phyloP scores from a whole-genome alignment of 164 flowering plant species.

The Umbilicus rupestris region DNA sequence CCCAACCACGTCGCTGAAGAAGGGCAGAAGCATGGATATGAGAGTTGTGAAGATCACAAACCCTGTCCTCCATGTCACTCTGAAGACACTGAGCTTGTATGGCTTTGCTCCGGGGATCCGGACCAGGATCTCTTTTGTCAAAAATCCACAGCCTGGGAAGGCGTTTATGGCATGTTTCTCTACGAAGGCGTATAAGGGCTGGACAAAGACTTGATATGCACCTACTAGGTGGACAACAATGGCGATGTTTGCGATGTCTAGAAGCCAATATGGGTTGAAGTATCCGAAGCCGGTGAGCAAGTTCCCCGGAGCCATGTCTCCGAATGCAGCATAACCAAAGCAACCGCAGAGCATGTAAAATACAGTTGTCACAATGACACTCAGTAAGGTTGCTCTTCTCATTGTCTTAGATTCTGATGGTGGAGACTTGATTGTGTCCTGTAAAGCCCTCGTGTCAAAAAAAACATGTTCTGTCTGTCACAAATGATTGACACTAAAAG shows the following conservation, averaged over 20 bases:
- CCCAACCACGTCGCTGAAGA: slow-evolving; percentile 37
- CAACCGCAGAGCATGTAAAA: slow-evolving; percentile 25
- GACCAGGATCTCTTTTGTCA: slow-evolving; percentile 7
- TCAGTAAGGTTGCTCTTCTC: slow-evolving; percentile 20
- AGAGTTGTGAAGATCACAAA: slow-evolving; percentile 19
- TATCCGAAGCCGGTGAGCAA: slow-evolving; percentile 26
- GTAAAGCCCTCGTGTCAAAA: background rate
- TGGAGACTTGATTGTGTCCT: slow-evolving; percentile 22
- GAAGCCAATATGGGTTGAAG: slow-evolving; percentile 25
- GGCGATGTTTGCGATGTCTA: slow-evolving; percentile 22
- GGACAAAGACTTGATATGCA: slow-evolving; percentile 23
- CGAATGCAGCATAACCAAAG: slow-evolving; percentile 25
- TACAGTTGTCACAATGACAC: slow-evolving; percentile 17
- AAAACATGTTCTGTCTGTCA: too few species aligned
- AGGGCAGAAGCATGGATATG: slow-evolving; percentile 31
- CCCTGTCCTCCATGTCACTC: slow-evolving; percentile 15
- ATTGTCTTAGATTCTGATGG: slow-evolving; percentile 22
- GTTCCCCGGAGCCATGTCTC: slow-evolving; percentile 21
- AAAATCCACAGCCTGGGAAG: slow-evolving; percentile 13
- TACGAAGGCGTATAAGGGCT: slow-evolving; percentile 20
- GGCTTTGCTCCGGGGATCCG: slow-evolving; percentile 11
- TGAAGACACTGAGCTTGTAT: slow-evolving; percentile 14
- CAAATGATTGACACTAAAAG: too few species aligned
- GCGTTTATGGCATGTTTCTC: background rate
- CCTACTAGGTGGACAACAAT: slow-evolving; percentile 23